A percentile compares a stretch with the other conserved stretches of the same genome.
Evolutionary conservation across 2,329 filamentous ascomycete species (phyloP).

Genomic region (Pseudonectria buxi): DNA sequence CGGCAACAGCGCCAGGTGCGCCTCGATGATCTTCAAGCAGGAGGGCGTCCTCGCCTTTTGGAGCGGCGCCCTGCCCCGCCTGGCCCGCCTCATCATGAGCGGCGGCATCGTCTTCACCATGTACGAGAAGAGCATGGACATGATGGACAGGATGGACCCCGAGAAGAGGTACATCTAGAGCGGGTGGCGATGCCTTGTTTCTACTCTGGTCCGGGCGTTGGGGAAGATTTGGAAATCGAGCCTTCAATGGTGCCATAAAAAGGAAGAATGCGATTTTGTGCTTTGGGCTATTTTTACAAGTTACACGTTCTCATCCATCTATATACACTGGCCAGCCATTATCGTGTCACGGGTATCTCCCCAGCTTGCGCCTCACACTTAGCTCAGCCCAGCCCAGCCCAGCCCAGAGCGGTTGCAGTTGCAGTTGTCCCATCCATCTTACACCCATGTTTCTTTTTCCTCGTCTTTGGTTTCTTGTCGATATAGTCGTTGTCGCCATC

Average conservation of each 20-base stretch:
- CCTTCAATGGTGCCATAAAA: not conserved
- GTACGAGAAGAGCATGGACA: slow-evolving; percentile 94
- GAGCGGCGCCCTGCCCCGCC: slow-evolving; percentile 82
- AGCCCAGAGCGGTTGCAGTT: slow-evolving; percentile 5
- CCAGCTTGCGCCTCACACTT: not conserved
- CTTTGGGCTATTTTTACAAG: slow-evolving; percentile 17
- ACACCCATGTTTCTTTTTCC: not conserved
- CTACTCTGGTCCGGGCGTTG: slow-evolving; percentile 8
- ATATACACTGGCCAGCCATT: slow-evolving; percentile 12
- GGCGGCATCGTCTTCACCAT: slow-evolving; percentile 98
- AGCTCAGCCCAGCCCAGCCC: no score
- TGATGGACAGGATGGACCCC: slow-evolving; percentile 74
- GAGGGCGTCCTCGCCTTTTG: slow-evolving; percentile 89
- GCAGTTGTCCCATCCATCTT: slow-evolving; percentile 2
- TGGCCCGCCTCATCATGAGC: slow-evolving; percentile 80
- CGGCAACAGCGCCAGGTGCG: slow-evolving; percentile 82
- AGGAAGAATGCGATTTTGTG: not conserved
- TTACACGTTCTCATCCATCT: slow-evolving; percentile 15
- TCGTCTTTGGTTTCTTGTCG: slow-evolving; percentile 2
- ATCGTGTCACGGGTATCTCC: slow-evolving; percentile 14
- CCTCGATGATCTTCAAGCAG: slow-evolving; percentile 73
- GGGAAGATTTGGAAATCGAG: slow-evolving; percentile 1
- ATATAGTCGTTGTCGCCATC: not conserved
- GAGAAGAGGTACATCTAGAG: slow-evolving; percentile 70
- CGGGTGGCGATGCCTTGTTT: not conserved